Evolutionary conservation across 176 grass and related monocot species (phyloP).

Genomic region (Guadua angustifolia): DNA sequence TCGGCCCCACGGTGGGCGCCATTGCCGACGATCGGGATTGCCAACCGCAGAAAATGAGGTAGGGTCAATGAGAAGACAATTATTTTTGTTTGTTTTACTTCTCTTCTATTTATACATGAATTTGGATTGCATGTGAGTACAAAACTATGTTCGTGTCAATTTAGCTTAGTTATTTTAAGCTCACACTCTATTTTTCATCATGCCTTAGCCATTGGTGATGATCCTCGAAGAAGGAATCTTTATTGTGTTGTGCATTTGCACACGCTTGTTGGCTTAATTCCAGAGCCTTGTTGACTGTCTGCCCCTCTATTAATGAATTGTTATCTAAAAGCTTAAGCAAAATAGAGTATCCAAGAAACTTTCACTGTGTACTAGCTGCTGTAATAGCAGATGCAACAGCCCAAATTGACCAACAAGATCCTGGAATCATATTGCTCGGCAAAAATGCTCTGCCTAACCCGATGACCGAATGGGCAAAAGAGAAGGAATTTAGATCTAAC

Average conservation of each 20-base stretch:
- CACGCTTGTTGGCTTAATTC: not conserved
- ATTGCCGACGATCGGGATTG: too few relatives aligned
- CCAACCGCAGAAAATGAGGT: too few relatives aligned
- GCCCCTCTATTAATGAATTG: not conserved
- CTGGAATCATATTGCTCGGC: not conserved
- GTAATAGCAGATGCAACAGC: not conserved
- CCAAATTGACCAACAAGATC: not conserved
- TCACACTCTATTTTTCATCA: too few relatives aligned
- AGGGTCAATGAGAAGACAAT: too few relatives aligned
- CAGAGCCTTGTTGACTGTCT: not conserved
- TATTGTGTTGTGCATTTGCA: not conserved
- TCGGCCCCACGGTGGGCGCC: too few relatives aligned
- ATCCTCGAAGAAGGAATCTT: not conserved
- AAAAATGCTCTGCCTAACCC: not conserved
- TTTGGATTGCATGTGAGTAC: too few relatives aligned
- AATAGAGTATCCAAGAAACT: not conserved
- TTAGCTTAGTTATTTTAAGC: too few relatives aligned
- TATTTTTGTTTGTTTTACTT: too few relatives aligned
- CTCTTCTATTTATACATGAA: too few relatives aligned
- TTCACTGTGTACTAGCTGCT: not conserved
- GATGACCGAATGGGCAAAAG: not conserved
- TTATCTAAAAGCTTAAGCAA: not conserved
- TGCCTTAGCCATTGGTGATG: not conserved
- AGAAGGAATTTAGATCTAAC: not conserved
- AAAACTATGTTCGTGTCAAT: too few relatives aligned